Base-by-base conservation (phyloP, 2,329 filamentous ascomycete genomes). In the Hypoxylon sp. region DNA sequence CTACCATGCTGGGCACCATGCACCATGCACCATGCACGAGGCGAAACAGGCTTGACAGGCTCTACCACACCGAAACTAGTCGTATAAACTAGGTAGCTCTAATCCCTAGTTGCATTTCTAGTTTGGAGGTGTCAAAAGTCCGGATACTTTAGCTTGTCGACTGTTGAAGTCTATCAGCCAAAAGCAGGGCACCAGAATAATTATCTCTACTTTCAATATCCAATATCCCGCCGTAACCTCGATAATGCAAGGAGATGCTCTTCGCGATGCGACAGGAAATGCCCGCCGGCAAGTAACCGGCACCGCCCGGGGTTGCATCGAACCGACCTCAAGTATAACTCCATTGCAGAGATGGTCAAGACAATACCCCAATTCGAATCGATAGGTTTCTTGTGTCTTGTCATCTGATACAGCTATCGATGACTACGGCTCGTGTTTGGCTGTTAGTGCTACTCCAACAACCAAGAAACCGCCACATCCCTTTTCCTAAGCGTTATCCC, bases 361-460 rank as follows among this genome's bases (percentile, higher is more conserved):
- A 62, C 61, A 64, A 46, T 48, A 46, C 44, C 43, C 58, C 48
- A 20, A 30, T 46, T 59, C 30, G 34, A n/a, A 37, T 62, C 59
- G 65, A 62, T 62, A 59, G 59, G 24, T 54, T 24, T 20, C 37
- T 41, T 20, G 37, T 4, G 5, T 50, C 19, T 39, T 41, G 65
- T 68, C 65, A 68, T 68, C 56, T 68, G 65, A 68, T 39, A 59
- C 62, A 48, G 34, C 37, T 56, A 41, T 50, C 48, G 37, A 51
- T 44, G 17, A 20, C 17, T 41, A 41, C 54, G 48, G 43, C 59
- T 59, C 56, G 50, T 66, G 50, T 64, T 63, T 60, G 51, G 55
- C n/a, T 60, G 22, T 56, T 61, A 34, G 65, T 56, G 59, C 30
- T 66, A 63, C 59, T 47, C 63, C 59, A 57, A 68, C 54, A 68